Evolutionary conservation across 306 rosid species (phyloP).

Genomic region (Vicia sativa): DNA sequence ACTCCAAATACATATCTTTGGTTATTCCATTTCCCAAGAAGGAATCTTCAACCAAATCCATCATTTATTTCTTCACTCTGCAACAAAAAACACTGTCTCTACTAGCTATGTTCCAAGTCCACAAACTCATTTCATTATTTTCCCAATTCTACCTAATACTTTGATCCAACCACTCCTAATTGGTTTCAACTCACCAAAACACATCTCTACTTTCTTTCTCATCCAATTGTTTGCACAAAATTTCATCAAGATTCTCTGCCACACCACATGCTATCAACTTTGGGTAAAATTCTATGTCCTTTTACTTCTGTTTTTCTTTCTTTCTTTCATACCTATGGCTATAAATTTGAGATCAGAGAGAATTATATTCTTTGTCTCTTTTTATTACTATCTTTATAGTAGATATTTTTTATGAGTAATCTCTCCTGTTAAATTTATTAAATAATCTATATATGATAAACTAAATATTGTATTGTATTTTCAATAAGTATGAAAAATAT

Average conservation of each 20-base stretch:
- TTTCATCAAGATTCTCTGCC: neutral
- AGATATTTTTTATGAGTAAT: too few species aligned
- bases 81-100: neutral
- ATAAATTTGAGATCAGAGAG: too few species aligned
- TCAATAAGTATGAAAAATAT: too few species aligned
- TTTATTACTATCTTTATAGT: neutral
- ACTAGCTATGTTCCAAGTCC: neutral
- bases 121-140: neutral
- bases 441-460: too few species aligned
- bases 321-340: too few species aligned
- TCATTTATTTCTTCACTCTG: neutral
- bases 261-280: neutral
- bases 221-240: neutral
- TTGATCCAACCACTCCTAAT: neutral
- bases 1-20: neutral
- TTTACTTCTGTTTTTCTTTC: neutral
- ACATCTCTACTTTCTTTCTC: neutral
- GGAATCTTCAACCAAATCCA: neutral
- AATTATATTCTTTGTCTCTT: neutral
- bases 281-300: neutral
- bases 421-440: too few species aligned
- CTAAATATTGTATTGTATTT: too few species aligned
- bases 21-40: conserved; percentile 1
- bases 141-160: neutral
- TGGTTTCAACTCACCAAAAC: neutral